phyloP scores from a whole-genome alignment of 371 early-diverging fungal genomes.

The Nematocida major region DNA sequence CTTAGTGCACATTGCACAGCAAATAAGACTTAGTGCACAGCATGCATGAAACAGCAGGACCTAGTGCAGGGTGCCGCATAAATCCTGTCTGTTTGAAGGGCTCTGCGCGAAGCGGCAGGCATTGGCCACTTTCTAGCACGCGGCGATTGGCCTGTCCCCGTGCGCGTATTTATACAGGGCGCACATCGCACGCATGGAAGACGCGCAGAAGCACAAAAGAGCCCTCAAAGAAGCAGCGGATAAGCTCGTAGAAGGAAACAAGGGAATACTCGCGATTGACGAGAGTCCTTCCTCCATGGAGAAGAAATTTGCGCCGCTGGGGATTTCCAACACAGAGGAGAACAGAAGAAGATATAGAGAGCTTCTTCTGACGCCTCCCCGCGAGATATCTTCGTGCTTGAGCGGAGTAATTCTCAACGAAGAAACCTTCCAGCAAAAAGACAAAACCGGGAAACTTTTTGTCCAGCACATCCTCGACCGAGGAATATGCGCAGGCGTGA shows the following conservation, averaged over 20 bases:
- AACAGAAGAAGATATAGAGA: constrained; percentile 69
- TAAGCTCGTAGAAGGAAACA: constrained; percentile 67
- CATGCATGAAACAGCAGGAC: too few species aligned
- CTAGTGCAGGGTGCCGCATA: too few species aligned
- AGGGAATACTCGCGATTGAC: constrained; percentile 69
- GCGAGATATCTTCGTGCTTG: constrained; percentile 66
- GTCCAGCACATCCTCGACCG: constrained; percentile 64
- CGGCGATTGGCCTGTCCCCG: too few species aligned
- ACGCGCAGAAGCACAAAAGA: constrained; percentile 2
- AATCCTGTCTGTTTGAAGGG: too few species aligned
- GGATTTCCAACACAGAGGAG: constrained; percentile 67
- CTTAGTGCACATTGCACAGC: too few species aligned
- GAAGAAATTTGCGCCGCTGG: constrained; percentile 67
- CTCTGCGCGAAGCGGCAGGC: too few species aligned
- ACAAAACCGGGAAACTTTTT: constrained; percentile 66
- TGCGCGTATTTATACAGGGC: neutral
- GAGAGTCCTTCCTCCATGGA: constrained; percentile 69
- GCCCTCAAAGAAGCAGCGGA: constrained; percentile 63
- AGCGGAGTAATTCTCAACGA: constrained; percentile 70
- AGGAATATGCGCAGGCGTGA: constrained; percentile 68
- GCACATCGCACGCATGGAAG: neutral
- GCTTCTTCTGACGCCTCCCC: constrained; percentile 67
- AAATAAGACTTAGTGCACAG: too few species aligned
- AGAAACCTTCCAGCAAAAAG: constrained; percentile 68
- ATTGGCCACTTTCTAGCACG: too few species aligned